Evolutionary conservation across 805 yeast species (phyloP).

Genomic region (Candida easanensis): DNA sequence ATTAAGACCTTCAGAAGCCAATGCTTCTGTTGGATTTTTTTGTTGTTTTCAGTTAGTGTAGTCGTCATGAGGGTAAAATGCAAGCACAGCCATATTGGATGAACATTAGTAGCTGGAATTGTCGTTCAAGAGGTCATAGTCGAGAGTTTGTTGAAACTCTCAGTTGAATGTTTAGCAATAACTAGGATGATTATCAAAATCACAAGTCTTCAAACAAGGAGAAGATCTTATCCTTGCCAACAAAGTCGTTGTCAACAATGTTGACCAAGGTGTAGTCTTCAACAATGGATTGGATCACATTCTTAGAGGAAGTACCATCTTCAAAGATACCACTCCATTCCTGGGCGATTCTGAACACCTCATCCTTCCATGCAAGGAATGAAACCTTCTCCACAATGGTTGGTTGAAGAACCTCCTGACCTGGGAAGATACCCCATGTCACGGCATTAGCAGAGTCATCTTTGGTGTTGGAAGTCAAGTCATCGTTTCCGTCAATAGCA

Average conservation of each 20-base stretch:
- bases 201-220: constrained; percentile 39
- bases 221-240: constrained; percentile 58
- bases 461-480: constrained; percentile 64
- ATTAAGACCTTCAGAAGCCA: background rate
- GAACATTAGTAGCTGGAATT: background rate
- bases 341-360: constrained; percentile 75
- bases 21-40: constrained; percentile 1
- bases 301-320: constrained; percentile 31
- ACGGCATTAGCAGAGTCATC: constrained; percentile 84
- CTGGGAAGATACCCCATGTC: constrained; percentile 98
- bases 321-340: constrained; percentile 72
- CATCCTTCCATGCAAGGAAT: constrained; percentile 96
- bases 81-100: constrained; percentile 1
- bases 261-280: constrained; percentile 73
- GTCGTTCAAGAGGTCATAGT: constrained; percentile 3
- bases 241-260: constrained; percentile 84
- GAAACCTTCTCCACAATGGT: constrained; percentile 92
- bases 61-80: constrained; percentile 6
- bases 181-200: background rate
- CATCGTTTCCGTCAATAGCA: constrained; percentile 59
- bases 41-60: background rate
- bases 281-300: constrained; percentile 42
- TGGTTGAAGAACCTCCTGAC: constrained; percentile 91
- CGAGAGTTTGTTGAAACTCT: constrained; percentile 10
- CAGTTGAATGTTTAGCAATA: background rate